These are phyloP conservation scores for Eucalyptus curtisii DNA, from an alignment of 345 rosid genomes.

Conservation along the genomic window DNA sequence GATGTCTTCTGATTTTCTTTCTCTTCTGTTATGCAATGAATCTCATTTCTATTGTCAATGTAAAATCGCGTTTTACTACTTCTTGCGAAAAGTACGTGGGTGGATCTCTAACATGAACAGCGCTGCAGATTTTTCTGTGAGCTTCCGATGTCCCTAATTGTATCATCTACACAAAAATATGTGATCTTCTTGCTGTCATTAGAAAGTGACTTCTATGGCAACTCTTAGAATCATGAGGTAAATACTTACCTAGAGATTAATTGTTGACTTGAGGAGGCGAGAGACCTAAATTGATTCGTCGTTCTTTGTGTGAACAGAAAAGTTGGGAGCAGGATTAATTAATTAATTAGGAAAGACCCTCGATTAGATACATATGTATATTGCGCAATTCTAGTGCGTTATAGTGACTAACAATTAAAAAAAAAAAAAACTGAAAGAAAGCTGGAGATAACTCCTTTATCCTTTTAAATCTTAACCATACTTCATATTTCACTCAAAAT, in stretches of 20 bases:
- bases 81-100: neutral
- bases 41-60: neutral
- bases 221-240: neutral
- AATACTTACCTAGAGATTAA: neutral
- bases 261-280: neutral
- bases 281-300: neutral
- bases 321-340: neutral
- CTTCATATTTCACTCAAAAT: neutral
- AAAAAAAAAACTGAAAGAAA: rapidly evolving
- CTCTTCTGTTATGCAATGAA: neutral
- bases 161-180: neutral
- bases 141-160: neutral
- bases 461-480: neutral
- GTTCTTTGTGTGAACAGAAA: neutral
- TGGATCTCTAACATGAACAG: neutral
- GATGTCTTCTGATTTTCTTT: neutral
- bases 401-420: neutral
- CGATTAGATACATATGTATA: neutral
- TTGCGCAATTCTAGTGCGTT: neutral
- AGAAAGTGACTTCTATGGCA: neutral
- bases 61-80: neutral
- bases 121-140: neutral
- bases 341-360: neutral
- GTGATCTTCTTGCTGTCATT: neutral
- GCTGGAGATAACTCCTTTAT: neutral